Percentiles rank a stretch among this genome's conserved stretches.
phyloP scores from a whole-genome alignment of 1,284 basidiomycete species.

The Termitomyces sp. region DNA sequence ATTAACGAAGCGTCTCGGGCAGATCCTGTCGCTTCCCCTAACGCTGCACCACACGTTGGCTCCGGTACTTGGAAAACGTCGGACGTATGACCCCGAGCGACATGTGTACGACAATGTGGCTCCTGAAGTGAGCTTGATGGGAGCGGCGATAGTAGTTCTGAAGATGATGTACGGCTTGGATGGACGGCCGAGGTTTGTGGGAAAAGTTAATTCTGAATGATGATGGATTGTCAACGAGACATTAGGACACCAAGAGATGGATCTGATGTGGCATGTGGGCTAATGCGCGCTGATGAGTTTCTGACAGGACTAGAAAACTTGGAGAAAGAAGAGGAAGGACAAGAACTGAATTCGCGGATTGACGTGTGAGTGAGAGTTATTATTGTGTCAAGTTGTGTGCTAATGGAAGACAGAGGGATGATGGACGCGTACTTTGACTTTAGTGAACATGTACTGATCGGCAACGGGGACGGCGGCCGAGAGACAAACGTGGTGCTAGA shows the following conservation, averaged over 20 bases:
- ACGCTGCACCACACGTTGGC: constrained; percentile 54
- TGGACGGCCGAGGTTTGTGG: constrained; percentile 53
- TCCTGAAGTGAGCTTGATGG: constrained; percentile 71
- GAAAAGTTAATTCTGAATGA: background rate
- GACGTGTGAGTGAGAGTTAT: constrained; percentile 21
- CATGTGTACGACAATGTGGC: constrained; percentile 61
- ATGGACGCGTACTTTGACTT: constrained; percentile 68
- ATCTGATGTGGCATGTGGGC: constrained; percentile 57
- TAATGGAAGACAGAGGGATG: constrained; percentile 38
- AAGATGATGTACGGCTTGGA: constrained; percentile 85
- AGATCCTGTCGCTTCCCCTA: constrained; percentile 55
- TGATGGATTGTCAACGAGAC: constrained; percentile 4
- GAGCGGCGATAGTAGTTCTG: constrained; percentile 63
- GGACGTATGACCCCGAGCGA: constrained; percentile 35
- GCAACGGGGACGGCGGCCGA: constrained; percentile 17
- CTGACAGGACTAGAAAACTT: constrained; percentile 40
- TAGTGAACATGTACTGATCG: constrained; percentile 46
- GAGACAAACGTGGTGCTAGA: constrained; percentile 25
- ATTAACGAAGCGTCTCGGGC: constrained; percentile 54
- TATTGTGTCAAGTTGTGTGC: constrained; percentile 1
- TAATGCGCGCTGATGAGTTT: constrained; percentile 54
- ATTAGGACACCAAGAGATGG: constrained; percentile 41
- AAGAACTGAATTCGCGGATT: constrained; percentile 28
- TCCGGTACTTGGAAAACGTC: constrained; percentile 32
- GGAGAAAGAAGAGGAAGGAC: constrained; percentile 27